Conservation (phyloP, 192 early-diverging fungal genomes). For the Rhizophagus clarus region DNA sequence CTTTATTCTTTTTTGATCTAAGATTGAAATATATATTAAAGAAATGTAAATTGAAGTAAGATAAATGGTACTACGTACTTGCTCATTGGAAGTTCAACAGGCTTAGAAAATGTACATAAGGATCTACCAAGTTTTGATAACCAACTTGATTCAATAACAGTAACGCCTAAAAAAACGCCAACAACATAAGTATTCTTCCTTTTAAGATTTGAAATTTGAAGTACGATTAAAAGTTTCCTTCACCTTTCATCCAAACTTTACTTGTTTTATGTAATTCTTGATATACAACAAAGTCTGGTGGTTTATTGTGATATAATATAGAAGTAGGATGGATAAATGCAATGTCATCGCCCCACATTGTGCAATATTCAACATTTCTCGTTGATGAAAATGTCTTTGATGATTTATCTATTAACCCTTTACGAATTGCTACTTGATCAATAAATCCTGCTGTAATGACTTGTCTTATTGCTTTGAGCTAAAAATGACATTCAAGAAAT, state of each 20-base stretch:
- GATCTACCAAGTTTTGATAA: constrained; percentile 69
- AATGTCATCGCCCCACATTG: constrained; percentile 76
- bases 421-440: constrained; percentile 89
- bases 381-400: constrained; percentile 49
- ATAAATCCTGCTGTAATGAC: constrained; percentile 86
- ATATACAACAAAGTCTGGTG: constrained; percentile 73
- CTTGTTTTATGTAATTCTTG: constrained; percentile 67
- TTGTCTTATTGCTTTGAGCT: constrained; percentile 81
- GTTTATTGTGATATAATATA: constrained; percentile 59
- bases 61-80: constrained; percentile 49
- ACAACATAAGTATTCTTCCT: neutral
- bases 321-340: constrained; percentile 77
- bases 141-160: constrained; percentile 72
- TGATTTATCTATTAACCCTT: constrained; percentile 69
- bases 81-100: constrained; percentile 76
- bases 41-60: neutral
- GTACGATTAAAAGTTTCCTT: constrained; percentile 25
- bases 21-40: neutral
- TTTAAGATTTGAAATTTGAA: neutral
- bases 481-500: constrained; percentile 37
- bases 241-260: constrained; percentile 48
- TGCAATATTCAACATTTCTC: constrained; percentile 55
- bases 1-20: constrained; percentile 44
- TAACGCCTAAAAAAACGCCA: constrained; percentile 65
- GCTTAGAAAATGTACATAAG: constrained; percentile 71